Conservation (phyloP, 2,329 filamentous ascomycete genomes). For the Sarocladium brachiariae region DNA sequence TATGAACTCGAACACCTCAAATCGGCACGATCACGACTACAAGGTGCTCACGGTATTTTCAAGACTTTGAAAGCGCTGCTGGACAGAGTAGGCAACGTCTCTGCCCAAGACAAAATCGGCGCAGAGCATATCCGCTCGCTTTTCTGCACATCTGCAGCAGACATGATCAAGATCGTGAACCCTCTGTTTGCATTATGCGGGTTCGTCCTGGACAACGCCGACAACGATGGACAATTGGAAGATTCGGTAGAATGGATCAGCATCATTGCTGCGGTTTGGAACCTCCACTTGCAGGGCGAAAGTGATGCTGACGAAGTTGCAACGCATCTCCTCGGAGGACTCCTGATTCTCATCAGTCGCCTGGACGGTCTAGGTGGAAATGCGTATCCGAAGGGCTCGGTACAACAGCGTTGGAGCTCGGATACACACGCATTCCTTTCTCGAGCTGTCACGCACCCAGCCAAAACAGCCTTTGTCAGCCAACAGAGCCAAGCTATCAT, state of each 20-base stretch:
- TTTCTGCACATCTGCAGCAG: conserved; percentile 42
- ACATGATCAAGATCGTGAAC: conserved; percentile 38
- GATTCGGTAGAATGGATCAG: conserved; percentile 41
- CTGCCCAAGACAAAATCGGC: conserved; percentile 42
- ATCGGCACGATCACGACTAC: conserved; percentile 33
- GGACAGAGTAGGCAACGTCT: conserved; percentile 33
- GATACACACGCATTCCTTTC: conserved; percentile 44
- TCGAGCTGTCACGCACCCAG: conserved; percentile 44
- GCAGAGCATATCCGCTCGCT: conserved; percentile 52
- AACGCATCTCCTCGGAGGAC: conserved; percentile 32
- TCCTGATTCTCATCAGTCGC: neutral
- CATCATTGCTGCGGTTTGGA: conserved; percentile 42
- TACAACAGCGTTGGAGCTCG: conserved; percentile 31
- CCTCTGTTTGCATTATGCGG: conserved; percentile 41
- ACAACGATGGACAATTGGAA: conserved; percentile 25
- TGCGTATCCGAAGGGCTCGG: neutral
- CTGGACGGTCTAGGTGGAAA: neutral
- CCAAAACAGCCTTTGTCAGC: conserved; percentile 39
- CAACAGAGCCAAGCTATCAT: conserved; percentile 35
- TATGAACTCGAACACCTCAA: conserved; percentile 36
- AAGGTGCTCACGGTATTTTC: conserved; percentile 42
- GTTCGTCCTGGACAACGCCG: conserved; percentile 25
- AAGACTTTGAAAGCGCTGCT: conserved; percentile 38
- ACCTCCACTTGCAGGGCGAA: conserved; percentile 43
- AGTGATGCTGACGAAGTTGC: conserved; percentile 44